These are phyloP conservation scores for Lepidium sativum DNA, from an alignment of 345 rosid genomes.

Conservation along the genomic window DNA sequence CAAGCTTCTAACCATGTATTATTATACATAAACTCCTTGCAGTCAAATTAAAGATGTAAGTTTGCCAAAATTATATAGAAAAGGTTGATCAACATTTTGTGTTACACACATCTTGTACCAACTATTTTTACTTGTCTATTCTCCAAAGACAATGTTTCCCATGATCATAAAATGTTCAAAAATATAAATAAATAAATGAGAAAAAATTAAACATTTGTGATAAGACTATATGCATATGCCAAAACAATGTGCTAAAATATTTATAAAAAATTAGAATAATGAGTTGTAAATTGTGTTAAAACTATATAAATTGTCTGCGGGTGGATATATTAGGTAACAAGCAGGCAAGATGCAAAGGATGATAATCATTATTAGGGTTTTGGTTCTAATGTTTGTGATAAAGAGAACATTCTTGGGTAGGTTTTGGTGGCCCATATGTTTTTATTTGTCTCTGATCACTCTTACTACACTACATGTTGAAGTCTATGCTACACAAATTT, in stretches of 20 bases:
- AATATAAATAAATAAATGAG: not conserved
- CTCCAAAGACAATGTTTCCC: not conserved
- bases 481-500: conserved; percentile 7
- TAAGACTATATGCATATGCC: no score
- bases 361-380: conserved; percentile 9
- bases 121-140: not conserved
- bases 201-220: not conserved
- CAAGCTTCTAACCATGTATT: not conserved
- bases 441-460: conserved; percentile 8
- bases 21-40: no score
- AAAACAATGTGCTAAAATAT: no score
- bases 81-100: not conserved
- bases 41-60: not conserved
- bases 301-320: not conserved
- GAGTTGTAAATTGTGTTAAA: conserved; percentile 3
- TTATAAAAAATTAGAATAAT: not conserved
- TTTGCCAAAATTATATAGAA: not conserved
- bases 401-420: conserved; percentile 27
- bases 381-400: conserved; percentile 16
- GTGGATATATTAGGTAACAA: not conserved
- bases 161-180: not conserved
- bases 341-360: conserved; percentile 11
- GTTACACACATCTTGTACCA: not conserved
- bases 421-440: conserved; percentile 29
- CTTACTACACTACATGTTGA: conserved; percentile 15